These are phyloP conservation scores for Akanthomyces lecanii DNA, from an alignment of 2,329 filamentous ascomycete genomes.

Conservation along the genomic window DNA sequence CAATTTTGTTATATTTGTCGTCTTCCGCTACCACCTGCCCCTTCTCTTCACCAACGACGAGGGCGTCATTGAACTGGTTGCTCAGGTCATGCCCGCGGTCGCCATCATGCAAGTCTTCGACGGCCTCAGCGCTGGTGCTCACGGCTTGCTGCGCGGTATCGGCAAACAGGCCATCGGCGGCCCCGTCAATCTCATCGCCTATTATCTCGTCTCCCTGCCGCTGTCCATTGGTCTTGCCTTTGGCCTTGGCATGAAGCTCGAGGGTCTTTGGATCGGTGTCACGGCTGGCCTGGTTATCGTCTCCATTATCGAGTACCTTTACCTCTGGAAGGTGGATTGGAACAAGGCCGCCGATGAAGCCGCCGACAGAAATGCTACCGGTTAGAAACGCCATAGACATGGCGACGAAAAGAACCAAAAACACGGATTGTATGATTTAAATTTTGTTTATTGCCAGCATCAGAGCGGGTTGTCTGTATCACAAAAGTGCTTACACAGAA, in stretches of 20 bases:
- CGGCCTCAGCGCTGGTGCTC: constrained; percentile 70
- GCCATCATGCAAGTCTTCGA: constrained; percentile 91
- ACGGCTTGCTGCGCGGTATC: constrained; percentile 80
- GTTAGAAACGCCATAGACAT: constrained; percentile 27
- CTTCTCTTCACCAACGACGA: constrained; percentile 71
- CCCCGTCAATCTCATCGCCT: constrained; percentile 79
- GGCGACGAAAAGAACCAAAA: background rate
- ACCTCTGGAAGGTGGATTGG: constrained; percentile 51
- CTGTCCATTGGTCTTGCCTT: constrained; percentile 77
- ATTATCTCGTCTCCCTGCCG: constrained; percentile 83
- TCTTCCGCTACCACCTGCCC: constrained; percentile 69
- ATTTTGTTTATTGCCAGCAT: background rate
- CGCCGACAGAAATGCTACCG: constrained; percentile 45
- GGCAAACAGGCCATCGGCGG: constrained; percentile 87
- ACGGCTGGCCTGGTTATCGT: constrained; percentile 65
- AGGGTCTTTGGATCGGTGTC: constrained; percentile 77
- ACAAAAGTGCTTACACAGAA: background rate
- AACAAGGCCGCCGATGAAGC: constrained; percentile 50
- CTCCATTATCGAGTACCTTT: constrained; percentile 49
- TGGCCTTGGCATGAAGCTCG: constrained; percentile 68
- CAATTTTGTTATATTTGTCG: constrained; percentile 67
- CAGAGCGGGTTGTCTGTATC: background rate
- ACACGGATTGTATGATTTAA: background rate
- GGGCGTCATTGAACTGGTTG: constrained; percentile 65
- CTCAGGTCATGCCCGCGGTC: constrained; percentile 70